Conservation (phyloP, 495 filamentous ascomycete species). For the Lichina pygmaea region DNA sequence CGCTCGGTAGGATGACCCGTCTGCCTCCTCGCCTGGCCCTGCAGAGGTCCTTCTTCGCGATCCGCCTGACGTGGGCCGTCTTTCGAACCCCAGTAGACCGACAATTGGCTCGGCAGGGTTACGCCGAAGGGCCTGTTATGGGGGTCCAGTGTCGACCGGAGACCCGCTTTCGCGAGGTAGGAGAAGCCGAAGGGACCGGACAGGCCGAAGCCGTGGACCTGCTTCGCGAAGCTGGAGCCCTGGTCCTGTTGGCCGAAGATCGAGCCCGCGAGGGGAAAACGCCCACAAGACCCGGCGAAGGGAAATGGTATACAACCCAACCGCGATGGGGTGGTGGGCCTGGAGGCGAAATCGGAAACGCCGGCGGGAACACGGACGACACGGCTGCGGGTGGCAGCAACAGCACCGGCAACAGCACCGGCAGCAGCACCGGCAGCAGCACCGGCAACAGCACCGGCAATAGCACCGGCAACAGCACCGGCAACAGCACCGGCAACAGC, state of each 20-base stretch:
- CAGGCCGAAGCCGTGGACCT: slow-evolving; percentile 32
- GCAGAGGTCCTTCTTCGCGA: slow-evolving; percentile 21
- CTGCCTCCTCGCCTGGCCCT: slow-evolving; percentile 34
- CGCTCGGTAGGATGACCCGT: slow-evolving; percentile 16
- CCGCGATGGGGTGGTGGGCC: slow-evolving; percentile 43
- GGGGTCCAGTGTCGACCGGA: slow-evolving; percentile 30
- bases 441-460: neutral
- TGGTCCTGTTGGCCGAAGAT: slow-evolving; percentile 61
- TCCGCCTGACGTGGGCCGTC: slow-evolving; percentile 26
- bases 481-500: neutral
- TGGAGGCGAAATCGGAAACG: slow-evolving; percentile 13
- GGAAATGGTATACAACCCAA: slow-evolving; percentile 52
- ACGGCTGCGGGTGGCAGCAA: neutral
- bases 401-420: neutral
- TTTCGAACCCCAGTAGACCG: slow-evolving; percentile 42
- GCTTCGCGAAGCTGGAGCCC: slow-evolving; percentile 42
- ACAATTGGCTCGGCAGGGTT: slow-evolving; percentile 38
- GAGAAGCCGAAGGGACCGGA: slow-evolving; percentile 15
- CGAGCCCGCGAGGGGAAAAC: slow-evolving; percentile 39
- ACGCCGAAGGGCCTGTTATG: slow-evolving; percentile 48
- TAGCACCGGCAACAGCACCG: neutral
- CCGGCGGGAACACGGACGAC: neutral
- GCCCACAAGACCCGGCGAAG: slow-evolving; percentile 43
- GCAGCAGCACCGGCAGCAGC: neutral
- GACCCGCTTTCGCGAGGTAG: slow-evolving; percentile 19